phyloP scores from a whole-genome alignment of 2,329 filamentous ascomycete genomes.

The Botrytis byssoidea region DNA sequence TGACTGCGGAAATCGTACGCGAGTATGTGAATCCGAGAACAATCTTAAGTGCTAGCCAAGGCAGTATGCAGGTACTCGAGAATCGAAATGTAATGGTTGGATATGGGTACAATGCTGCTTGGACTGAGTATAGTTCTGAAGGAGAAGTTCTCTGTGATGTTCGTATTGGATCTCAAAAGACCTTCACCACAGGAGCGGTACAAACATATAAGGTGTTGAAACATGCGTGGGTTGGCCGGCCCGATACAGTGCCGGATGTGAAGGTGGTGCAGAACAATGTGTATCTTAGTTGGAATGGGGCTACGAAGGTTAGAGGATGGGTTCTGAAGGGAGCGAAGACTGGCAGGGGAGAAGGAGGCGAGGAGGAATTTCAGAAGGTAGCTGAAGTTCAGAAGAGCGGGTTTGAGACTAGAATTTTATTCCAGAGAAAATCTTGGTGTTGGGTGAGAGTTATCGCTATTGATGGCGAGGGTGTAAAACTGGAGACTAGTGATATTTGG shows the following conservation, averaged over 20 bases:
- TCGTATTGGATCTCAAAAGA: neutral
- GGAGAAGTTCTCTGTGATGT: neutral
- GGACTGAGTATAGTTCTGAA: neutral
- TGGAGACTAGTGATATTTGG: neutral
- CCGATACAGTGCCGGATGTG: neutral
- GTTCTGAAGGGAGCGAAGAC: neutral
- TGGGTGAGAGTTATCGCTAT: neutral
- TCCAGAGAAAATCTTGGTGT: slow-evolving; percentile 1
- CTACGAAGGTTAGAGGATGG: slow-evolving; percentile 3
- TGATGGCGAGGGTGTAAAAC: neutral
- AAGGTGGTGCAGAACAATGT: neutral
- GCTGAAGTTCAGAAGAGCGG: neutral
- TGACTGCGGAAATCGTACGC: slow-evolving; percentile 23
- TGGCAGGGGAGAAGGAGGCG: neutral
- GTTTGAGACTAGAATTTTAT: neutral
- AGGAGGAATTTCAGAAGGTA: neutral
- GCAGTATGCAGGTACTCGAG: slow-evolving; percentile 26
- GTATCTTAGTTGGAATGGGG: slow-evolving; percentile 11
- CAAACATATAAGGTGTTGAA: slow-evolving; percentile 13
- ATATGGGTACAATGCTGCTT: slow-evolving; percentile 12
- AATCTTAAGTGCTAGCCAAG: slow-evolving; percentile 28
- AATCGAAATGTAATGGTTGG: neutral
- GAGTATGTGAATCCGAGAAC: slow-evolving; percentile 23
- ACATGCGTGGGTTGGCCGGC: neutral
- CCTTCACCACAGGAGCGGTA: slow-evolving; percentile 4